Evolutionary conservation across 345 rosid species (phyloP).

Genomic region (Gossypium sturtianum): DNA sequence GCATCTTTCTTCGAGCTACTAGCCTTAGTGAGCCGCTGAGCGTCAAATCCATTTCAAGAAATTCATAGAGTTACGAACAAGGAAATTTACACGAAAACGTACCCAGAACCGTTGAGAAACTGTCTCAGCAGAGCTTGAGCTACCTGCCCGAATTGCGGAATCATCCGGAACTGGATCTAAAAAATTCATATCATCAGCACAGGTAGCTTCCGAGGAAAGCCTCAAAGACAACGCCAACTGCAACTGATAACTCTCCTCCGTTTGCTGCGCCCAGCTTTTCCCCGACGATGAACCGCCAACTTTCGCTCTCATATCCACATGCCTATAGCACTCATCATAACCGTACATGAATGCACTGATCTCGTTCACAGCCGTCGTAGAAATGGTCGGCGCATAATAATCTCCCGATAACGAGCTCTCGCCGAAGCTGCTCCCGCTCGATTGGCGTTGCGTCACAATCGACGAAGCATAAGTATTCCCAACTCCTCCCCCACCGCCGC

Average conservation of each 20-base stretch:
- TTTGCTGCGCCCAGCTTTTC: slow-evolving; percentile 99
- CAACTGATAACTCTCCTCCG: slow-evolving; percentile 99
- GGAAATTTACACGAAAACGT: slow-evolving; percentile 11
- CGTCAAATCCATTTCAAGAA: not conserved
- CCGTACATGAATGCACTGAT: slow-evolving; percentile 50
- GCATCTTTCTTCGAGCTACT: not conserved
- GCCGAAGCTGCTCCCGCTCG: slow-evolving; percentile 96
- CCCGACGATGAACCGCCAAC: slow-evolving; percentile 53
- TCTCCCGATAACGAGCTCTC: slow-evolving; percentile 96
- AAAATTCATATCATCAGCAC: slow-evolving; percentile 92
- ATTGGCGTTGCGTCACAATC: slow-evolving; percentile 76
- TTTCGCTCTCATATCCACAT: slow-evolving; percentile 39
- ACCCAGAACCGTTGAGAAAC: slow-evolving; percentile 97
- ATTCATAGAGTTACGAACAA: not conserved
- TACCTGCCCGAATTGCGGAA: slow-evolving; percentile 41
- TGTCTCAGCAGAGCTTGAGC: slow-evolving; percentile 56
- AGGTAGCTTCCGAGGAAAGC: slow-evolving; percentile 85
- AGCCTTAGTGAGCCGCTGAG: not conserved
- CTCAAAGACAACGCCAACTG: slow-evolving; percentile 94
- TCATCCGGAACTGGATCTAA: slow-evolving; percentile 84
- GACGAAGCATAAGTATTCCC: slow-evolving; percentile 45
- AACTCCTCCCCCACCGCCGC: not conserved
- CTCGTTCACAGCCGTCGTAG: slow-evolving; percentile 57
- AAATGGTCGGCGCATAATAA: slow-evolving; percentile 55
- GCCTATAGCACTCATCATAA: slow-evolving; percentile 44